Evolutionary conservation across 73 alveolate species (phyloP).

Genomic region (Paramecium caudatum): DNA sequence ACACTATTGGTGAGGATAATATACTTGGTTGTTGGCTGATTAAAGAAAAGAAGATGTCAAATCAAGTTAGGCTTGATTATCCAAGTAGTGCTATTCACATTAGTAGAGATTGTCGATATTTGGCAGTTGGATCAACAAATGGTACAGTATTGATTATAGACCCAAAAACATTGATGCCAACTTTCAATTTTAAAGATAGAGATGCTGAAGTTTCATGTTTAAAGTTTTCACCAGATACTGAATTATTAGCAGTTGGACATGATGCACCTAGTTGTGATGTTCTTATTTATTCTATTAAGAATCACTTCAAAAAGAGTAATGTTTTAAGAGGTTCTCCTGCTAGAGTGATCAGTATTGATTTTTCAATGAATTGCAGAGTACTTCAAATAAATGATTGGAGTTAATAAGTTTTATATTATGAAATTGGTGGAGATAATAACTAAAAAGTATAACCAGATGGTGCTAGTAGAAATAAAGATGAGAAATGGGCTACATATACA

Average conservation of each 20-base stretch:
- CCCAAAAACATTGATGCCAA: slow-evolving; percentile 86
- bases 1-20: slow-evolving; percentile 96
- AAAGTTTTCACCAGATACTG: slow-evolving; percentile 95
- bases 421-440: slow-evolving; percentile 89
- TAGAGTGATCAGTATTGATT: slow-evolving; percentile 96
- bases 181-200: slow-evolving; percentile 88
- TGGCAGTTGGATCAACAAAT: slow-evolving; percentile 95
- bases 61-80: slow-evolving; percentile 86
- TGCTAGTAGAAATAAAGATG: slow-evolving; percentile 89
- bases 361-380: slow-evolving; percentile 88
- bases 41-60: slow-evolving; percentile 81
- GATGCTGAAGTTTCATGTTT: slow-evolving; percentile 91
- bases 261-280: slow-evolving; percentile 90
- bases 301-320: slow-evolving; percentile 87
- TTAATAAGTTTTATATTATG: slow-evolving; percentile 94
- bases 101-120: slow-evolving; percentile 87
- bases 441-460: slow-evolving; percentile 83
- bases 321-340: slow-evolving; percentile 94
- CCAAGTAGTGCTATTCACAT: slow-evolving; percentile 91
- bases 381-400: slow-evolving; percentile 93
- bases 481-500: slow-evolving; percentile 89
- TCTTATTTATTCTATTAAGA: slow-evolving; percentile 87
- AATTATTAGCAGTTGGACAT: slow-evolving; percentile 93
- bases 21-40: slow-evolving; percentile 96
- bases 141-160: slow-evolving; percentile 89